Evolutionary conservation across 805 yeast species (phyloP).

Genomic region (Suhomyces tanzawaensis): DNA sequence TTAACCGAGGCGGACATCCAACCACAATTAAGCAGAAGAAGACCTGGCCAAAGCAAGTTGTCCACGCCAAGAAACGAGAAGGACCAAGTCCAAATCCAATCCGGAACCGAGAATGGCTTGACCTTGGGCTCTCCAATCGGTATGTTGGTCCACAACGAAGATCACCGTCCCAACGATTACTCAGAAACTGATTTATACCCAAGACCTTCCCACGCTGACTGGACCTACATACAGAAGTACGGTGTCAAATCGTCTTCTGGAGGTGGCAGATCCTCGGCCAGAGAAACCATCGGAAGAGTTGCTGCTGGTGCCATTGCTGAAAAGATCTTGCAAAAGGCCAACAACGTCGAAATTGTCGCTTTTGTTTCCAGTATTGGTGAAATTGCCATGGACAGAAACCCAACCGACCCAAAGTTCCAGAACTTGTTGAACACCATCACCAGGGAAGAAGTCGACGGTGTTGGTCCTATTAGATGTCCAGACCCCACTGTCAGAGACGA

Average conservation of each 20-base stretch:
- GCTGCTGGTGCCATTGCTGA: conserved; percentile 99
- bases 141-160: conserved; percentile 89
- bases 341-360: conserved; percentile 90
- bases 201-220: conserved; percentile 97
- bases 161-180: conserved; percentile 96
- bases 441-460: conserved; percentile 81
- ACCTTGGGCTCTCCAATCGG: conserved; percentile 96
- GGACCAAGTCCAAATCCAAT: conserved; percentile 87
- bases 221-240: conserved; percentile 85
- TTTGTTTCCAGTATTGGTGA: conserved; percentile 93
- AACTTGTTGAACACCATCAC: conserved; percentile 71
- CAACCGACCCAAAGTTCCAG: conserved; percentile 62
- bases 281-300: conserved; percentile 98
- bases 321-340: conserved; percentile 72
- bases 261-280: conserved; percentile 95
- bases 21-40: conserved; percentile 93
- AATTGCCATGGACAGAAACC: conserved; percentile 71
- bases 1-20: conserved; percentile 86
- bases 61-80: conserved; percentile 96
- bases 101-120: conserved; percentile 88
- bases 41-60: conserved; percentile 94
- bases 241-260: conserved; percentile 93
- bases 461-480: conserved; percentile 94
- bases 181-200: conserved; percentile 93
- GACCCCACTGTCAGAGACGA: conserved; percentile 64